Percentiles rank a stretch among this genome's conserved stretches.
These are phyloP conservation scores for Pestalotiopsis sp. DNA, from an alignment of 2,329 filamentous ascomycete species.

Conservation along the genomic window DNA sequence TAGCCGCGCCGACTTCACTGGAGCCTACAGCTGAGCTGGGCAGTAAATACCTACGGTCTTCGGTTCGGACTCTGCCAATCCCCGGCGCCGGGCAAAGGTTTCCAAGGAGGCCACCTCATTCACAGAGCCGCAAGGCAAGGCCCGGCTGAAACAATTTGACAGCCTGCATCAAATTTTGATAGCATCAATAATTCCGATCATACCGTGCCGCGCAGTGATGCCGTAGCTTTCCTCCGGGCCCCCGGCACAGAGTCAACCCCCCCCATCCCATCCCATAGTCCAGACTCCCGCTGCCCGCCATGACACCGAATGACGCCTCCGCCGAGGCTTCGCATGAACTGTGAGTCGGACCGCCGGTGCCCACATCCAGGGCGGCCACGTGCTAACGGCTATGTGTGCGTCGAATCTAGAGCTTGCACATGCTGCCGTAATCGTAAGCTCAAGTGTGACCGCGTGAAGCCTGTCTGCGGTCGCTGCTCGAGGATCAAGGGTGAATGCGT, in stretches of 20 bases:
- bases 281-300: neutral
- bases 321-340: slow-evolving; percentile 1
- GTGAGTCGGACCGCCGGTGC: neutral
- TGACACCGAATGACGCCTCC: neutral
- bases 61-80: neutral
- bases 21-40: neutral
- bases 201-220: neutral
- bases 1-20: neutral
- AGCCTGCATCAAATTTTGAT: neutral
- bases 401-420: slow-evolving; percentile 64
- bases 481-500: slow-evolving; percentile 77
- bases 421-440: slow-evolving; percentile 84
- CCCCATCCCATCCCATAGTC: neutral
- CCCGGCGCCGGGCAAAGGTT: neutral
- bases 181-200: neutral
- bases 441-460: slow-evolving; percentile 81
- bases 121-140: slow-evolving; percentile 6
- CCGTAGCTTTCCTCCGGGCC: neutral
- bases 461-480: slow-evolving; percentile 79
- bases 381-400: slow-evolving; percentile 29
- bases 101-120: neutral
- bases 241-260: neutral
- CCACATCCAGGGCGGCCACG: neutral
- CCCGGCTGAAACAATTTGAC: slow-evolving; percentile 1
- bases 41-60: neutral